Evolutionary conservation across 2,329 filamentous ascomycete species (phyloP), one percentile per base, ranked within the genome.

Genomic region (Hypomyces rosellus): DNA sequence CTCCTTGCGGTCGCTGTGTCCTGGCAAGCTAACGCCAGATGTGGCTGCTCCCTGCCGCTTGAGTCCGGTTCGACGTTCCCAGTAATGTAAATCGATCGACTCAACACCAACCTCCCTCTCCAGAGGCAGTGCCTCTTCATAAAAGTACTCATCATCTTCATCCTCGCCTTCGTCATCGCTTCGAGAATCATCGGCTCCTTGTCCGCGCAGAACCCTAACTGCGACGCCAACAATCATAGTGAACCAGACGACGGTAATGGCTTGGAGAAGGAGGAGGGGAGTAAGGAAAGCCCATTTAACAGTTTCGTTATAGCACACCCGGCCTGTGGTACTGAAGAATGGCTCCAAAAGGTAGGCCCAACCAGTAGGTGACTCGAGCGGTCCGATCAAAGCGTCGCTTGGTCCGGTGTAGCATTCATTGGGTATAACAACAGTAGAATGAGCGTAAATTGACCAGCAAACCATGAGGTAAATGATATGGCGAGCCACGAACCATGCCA

Each of bases 211-310:
- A 5, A 97, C 90, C 54, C 85, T 84, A 55, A 86, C 77, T 18
- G 90, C 90, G 2, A 99, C 88, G 51, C 84, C 82, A 37, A 91
- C 69, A 58, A 97, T 96, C 83, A 96, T 87, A 55, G 75, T 77
- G 63, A 97, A 95, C 93, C 93, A 97, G 54, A 88, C 77, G 34
- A 95, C 73, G 33, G 88, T 90, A 48, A 99, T 78, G 18, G 77
- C 73, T 68, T 97, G 90, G 18, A 99, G 76, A 36, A 85, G 78
- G 12, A 95, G 73, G 3, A 99, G 81, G 37, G 89, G 77, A 9
- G 77, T 75, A 14, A 97, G 73, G 72, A 97, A 97, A 12, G 77
- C 75, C 77, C 81, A 87, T 61, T 85, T 84, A 61, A 96, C 81
- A 11, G 75, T 77, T 18, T 82, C 68, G 59, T 88, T 88, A 76